Base-by-base conservation (phyloP, 768 basidiomycete genomes). In the Suillus ampliporus region DNA sequence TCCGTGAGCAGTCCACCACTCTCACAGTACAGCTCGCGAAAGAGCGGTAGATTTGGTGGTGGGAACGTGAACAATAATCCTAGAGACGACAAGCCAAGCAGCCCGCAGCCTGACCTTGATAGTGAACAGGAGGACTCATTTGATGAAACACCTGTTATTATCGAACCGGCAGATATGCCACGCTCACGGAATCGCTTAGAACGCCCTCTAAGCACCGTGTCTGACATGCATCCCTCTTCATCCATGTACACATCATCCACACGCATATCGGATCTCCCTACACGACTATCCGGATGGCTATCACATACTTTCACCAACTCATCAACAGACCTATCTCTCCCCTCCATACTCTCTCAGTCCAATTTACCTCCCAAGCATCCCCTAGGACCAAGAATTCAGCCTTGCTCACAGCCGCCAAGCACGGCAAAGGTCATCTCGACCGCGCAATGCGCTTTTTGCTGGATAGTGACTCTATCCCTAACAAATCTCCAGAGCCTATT, bases 381-480 rank as follows among this genome's bases (percentile, higher is more conserved):
- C 81, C 85, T 50, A 85, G 82, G 69, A 61, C 76, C 62, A 84
- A 83, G 71, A 64, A 76, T 2, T 78, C 79, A 19, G 82, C 87
- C 1, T 78, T 92, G 14, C 79, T 92, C 54, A 83, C 86, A 1
- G 89, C 88, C 0, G 89, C 89, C 3, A 89, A 87, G 69, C 86
- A 89, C 68, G 87, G 90, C 46, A 90, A 89, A 67, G 89, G 88
- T 26, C 88, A 90, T 62, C 76, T 92, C 56, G 91, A 92, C 79
- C 91, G 90, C 73, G 92, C 91, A 3, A 87, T 95, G 81, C 83
- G 94, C 50, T 93, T 95, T 77, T 80, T 98, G n/a, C 83, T 97
- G 64, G 96, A 98, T 77, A 86, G 87, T 67, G 96, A 98, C 75
- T 87, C 94, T 19, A 86, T 84, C 4, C 93, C 92, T 2, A 95